A percentile compares a stretch with the other conserved stretches of the same genome.
These are phyloP conservation scores for Dalbergia cultrata DNA, from an alignment of 306 rosid species.

Conservation along the genomic window DNA sequence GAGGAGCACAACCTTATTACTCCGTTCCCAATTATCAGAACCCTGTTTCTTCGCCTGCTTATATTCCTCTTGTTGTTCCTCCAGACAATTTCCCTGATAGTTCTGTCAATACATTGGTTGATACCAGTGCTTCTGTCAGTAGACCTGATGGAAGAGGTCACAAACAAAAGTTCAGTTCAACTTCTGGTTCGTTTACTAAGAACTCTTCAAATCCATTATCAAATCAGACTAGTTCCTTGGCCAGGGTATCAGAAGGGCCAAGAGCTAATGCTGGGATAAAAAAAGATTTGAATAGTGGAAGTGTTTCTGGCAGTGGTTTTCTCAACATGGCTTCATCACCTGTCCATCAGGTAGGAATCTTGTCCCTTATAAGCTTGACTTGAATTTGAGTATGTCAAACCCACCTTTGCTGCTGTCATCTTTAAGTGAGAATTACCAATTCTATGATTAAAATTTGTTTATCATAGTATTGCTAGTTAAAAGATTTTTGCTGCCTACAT, in stretches of 20 bases:
- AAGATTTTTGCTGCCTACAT: neutral
- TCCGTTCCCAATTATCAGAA: conserved; percentile 72
- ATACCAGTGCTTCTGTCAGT: conserved; percentile 62
- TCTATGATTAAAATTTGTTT: neutral
- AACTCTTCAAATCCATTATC: conserved; percentile 65
- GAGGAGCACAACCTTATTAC: conserved; percentile 80
- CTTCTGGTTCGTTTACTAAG: conserved; percentile 68
- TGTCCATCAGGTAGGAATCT: conserved; percentile 65
- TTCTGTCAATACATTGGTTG: conserved; percentile 64
- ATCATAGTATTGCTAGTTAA: neutral
- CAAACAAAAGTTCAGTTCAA: conserved; percentile 63
- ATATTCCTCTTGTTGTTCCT: conserved; percentile 73
- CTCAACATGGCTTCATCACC: conserved; percentile 61
- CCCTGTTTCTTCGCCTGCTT: conserved; percentile 72
- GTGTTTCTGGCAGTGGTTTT: conserved; percentile 68
- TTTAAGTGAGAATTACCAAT: neutral
- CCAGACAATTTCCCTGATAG: conserved; percentile 65
- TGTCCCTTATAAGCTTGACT: conserved; percentile 6
- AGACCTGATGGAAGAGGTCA: conserved; percentile 77
- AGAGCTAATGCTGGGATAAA: conserved; percentile 70
- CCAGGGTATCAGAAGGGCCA: conserved; percentile 70
- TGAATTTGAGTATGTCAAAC: conserved; percentile 1
- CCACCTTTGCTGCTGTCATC: neutral
- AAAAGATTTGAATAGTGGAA: conserved; percentile 62
- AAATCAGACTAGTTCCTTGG: conserved; percentile 64